A percentile compares a stretch with the other conserved stretches of the same genome.
Evolutionary conservation across 1,139 yeast species (phyloP).

Genomic region (Yamadazyma sp.): DNA sequence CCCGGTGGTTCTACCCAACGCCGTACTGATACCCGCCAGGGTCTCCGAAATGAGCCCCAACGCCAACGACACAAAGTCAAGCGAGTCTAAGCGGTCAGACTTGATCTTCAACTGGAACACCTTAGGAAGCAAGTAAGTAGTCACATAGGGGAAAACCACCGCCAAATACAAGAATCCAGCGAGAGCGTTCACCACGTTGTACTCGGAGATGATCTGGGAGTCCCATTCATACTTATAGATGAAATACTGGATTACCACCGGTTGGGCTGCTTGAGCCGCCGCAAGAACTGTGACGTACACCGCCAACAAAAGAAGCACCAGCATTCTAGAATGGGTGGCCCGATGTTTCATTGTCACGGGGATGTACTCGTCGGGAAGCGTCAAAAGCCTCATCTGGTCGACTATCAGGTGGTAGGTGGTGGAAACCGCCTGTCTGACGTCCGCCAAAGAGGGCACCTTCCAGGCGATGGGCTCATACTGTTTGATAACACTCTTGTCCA

Average conservation of each 20-base stretch:
- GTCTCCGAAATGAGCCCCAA: neutral
- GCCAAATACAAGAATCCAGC: conserved; percentile 34
- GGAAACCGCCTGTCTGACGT: neutral
- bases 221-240: conserved; percentile 60
- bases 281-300: neutral
- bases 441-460: neutral
- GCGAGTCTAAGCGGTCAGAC: conserved; percentile 5
- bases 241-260: conserved; percentile 56
- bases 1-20: neutral
- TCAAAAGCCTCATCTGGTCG: conserved; percentile 47
- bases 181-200: conserved; percentile 54
- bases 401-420: conserved; percentile 13
- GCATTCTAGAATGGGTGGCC: conserved; percentile 21
- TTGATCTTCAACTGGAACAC: conserved; percentile 5
- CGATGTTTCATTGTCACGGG: conserved; percentile 15
- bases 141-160: conserved; percentile 33
- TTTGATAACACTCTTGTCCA: neutral
- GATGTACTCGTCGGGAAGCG: conserved; percentile 39
- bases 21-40: neutral
- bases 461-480: neutral
- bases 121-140: conserved; percentile 12
- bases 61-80: conserved; percentile 5
- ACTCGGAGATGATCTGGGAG: conserved; percentile 57
- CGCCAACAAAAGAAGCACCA: conserved; percentile 47
- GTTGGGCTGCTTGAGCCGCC: conserved; percentile 28